phyloP scores from a whole-genome alignment of 768 basidiomycete species.

The Termitomyces sp. region DNA sequence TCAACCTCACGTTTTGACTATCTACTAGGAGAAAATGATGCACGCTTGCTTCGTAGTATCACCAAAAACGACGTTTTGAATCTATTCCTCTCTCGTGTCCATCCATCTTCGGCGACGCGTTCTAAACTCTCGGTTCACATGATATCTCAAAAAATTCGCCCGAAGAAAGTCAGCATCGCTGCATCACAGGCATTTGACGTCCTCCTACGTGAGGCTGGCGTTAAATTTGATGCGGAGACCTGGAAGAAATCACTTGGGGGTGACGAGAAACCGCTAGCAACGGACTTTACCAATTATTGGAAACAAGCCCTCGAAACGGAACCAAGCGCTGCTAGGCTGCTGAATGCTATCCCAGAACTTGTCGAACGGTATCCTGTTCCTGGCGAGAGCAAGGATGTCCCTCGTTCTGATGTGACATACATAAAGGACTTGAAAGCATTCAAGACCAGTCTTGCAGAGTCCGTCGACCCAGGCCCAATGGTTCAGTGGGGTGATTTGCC shows the following conservation, averaged over 20 bases:
- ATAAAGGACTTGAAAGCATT: constrained; percentile 65
- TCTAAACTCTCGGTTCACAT: constrained; percentile 85
- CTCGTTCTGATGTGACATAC: constrained; percentile 45
- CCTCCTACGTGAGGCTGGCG: constrained; percentile 39
- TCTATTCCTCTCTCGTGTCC: constrained; percentile 65
- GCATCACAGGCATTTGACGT: constrained; percentile 60
- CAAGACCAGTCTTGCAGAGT: constrained; percentile 50
- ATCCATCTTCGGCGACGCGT: constrained; percentile 63
- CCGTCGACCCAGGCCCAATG: constrained; percentile 60
- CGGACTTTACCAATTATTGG: constrained; percentile 67
- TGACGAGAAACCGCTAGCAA: constrained; percentile 49
- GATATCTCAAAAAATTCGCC: constrained; percentile 59
- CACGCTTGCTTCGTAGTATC: constrained; percentile 53
- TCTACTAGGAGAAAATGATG: constrained; percentile 64
- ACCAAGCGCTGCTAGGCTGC: constrained; percentile 38
- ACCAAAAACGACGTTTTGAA: constrained; percentile 71
- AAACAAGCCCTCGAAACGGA: constrained; percentile 33
- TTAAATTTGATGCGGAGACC: constrained; percentile 44
- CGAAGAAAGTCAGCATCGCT: constrained; percentile 55
- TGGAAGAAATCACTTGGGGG: constrained; percentile 50
- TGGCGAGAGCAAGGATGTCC: constrained; percentile 42
- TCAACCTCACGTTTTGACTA: constrained; percentile 5
- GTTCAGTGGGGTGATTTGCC: constrained; percentile 75
- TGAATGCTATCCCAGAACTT: constrained; percentile 52
- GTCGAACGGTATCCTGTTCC: constrained; percentile 51